phyloP scores from a whole-genome alignment of 169 alveolate genomes.

The Eimeria praecox region DNA sequence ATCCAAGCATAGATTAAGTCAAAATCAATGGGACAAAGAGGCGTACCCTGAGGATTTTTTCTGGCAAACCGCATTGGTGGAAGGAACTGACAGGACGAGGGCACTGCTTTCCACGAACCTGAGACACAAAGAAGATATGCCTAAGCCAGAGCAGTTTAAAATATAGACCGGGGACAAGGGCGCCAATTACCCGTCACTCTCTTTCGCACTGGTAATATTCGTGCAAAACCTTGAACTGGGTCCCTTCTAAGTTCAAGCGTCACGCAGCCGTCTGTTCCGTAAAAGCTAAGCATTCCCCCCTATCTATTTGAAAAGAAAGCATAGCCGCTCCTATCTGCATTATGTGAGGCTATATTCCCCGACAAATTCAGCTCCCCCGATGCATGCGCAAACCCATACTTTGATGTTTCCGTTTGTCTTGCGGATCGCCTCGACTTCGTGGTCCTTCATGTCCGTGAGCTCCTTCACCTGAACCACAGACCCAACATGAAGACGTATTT shows the following conservation, averaged over 20 bases:
- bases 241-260: neutral
- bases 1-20: neutral
- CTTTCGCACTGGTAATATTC: neutral
- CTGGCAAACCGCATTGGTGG: conserved; percentile 98
- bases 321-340: neutral
- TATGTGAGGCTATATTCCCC: neutral
- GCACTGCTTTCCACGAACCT: conserved; percentile 94
- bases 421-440: conserved; percentile 94
- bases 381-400: conserved; percentile 82
- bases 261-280: neutral
- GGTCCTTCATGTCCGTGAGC: conserved; percentile 92
- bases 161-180: too few relatives aligned
- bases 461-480: conserved; percentile 85
- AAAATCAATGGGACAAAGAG: neutral
- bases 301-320: neutral
- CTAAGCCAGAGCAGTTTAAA: too few relatives aligned
- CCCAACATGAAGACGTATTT: neutral
- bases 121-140: neutral
- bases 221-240: neutral
- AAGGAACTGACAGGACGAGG: conserved; percentile 97
- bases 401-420: conserved; percentile 93
- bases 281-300: neutral
- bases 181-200: neutral
- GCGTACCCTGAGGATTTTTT: conserved; percentile 92
- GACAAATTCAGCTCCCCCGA: neutral